Conservation (phyloP, 345 rosid species). For the Lagerstroemia speciosa region DNA sequence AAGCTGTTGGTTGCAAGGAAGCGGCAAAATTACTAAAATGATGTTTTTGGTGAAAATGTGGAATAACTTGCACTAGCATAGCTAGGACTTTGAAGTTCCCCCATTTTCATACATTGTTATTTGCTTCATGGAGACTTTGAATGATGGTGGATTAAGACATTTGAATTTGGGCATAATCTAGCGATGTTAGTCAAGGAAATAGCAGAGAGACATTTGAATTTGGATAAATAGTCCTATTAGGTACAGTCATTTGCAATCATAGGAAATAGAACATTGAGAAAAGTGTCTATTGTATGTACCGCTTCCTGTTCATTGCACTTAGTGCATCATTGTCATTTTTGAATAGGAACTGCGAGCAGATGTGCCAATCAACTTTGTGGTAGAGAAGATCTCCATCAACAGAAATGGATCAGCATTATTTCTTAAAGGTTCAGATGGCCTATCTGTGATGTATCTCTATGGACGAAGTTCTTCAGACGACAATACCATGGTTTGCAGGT, state of each 20-base stretch:
- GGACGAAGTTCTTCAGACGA: conserved; percentile 51
- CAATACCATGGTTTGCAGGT: conserved; percentile 71
- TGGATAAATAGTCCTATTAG: not conserved
- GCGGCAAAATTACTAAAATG: not conserved
- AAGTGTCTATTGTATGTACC: not conserved
- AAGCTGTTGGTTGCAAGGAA: not conserved
- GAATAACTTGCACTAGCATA: not conserved
- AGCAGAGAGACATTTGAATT: not conserved
- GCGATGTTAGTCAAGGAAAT: no score
- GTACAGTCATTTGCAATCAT: not conserved
- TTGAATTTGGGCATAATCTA: not conserved
- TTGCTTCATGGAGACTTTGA: no score
- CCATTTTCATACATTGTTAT: not conserved
- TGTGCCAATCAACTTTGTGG: conserved; percentile 35
- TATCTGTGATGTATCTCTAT: conserved; percentile 67
- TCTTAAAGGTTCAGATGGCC: conserved; percentile 55
- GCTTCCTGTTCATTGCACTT: not conserved
- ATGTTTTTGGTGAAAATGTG: not conserved
- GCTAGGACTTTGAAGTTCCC: not conserved
- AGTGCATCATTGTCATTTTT: not conserved
- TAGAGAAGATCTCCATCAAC: conserved; percentile 67
- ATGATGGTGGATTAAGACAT: not conserved
- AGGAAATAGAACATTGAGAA: not conserved
- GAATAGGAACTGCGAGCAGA: conserved; percentile 67
- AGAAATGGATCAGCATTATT: conserved; percentile 68